Evolutionary conservation across 2,329 filamentous ascomycete species (phyloP).

Genomic region (Sclerotinia nivalis): DNA sequence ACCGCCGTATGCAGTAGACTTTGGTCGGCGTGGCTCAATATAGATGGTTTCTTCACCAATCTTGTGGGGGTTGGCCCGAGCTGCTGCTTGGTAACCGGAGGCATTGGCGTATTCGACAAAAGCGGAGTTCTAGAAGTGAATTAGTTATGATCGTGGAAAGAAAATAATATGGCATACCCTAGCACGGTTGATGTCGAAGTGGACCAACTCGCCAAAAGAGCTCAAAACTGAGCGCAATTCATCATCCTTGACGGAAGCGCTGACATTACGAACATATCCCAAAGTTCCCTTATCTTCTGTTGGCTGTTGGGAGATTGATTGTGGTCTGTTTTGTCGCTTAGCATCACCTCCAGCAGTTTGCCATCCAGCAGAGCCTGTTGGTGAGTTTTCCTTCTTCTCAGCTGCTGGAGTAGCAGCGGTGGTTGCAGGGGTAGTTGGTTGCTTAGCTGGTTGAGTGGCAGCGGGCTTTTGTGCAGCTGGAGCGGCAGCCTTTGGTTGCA

Average conservation of each 20-base stretch:
- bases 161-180: constrained; percentile 63
- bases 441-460: constrained; percentile 42
- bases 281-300: constrained; percentile 73
- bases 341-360: constrained; percentile 77
- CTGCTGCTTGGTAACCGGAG: constrained; percentile 80
- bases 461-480: constrained; percentile 51
- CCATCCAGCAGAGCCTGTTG: constrained; percentile 62
- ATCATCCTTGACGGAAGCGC: constrained; percentile 77
- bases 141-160: constrained; percentile 24
- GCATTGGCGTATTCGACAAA: constrained; percentile 89
- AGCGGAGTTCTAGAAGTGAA: constrained; percentile 74
- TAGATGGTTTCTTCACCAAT: constrained; percentile 80
- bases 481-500: constrained; percentile 55
- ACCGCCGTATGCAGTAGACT: constrained; percentile 68
- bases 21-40: constrained; percentile 86
- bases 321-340: constrained; percentile 78
- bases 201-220: constrained; percentile 69
- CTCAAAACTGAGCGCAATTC: constrained; percentile 70
- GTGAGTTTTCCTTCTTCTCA: constrained; percentile 41
- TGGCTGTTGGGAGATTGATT: constrained; percentile 58
- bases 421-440: constrained; percentile 37
- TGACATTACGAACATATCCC: constrained; percentile 95
- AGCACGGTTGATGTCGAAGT: constrained; percentile 75
- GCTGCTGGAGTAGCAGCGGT: constrained; percentile 51
- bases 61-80: constrained; percentile 80